phyloP scores from a whole-genome alignment of 2,329 filamentous ascomycete genomes.

The Raffaelea ambrosiae region DNA sequence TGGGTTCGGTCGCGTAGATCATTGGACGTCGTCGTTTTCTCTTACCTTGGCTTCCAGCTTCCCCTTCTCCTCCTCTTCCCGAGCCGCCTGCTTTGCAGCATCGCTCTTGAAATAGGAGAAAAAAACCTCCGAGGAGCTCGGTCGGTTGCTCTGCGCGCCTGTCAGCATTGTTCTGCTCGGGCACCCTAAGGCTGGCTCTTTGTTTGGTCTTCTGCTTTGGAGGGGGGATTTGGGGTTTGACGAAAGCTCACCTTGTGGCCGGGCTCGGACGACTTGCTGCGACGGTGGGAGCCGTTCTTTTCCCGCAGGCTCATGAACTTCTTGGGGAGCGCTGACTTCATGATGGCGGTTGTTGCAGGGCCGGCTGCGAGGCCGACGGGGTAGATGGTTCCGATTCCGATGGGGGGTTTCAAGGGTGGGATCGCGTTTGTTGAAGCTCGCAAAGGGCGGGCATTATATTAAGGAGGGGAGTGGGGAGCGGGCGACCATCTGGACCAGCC shows the following conservation, averaged over 20 bases:
- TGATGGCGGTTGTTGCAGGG: constrained; percentile 21
- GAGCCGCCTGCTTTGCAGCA: constrained; percentile 43
- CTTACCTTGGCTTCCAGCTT: constrained; percentile 9
- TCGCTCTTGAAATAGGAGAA: constrained; percentile 58
- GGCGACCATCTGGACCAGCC: no score
- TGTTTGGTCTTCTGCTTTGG: no score
- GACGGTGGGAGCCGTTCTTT: constrained; percentile 46
- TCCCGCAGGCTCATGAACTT: constrained; percentile 66
- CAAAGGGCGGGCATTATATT: no score
- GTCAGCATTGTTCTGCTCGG: background rate
- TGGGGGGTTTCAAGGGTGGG: no score
- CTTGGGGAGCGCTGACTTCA: constrained; percentile 46
- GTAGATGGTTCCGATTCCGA: background rate
- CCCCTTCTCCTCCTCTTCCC: constrained; percentile 43
- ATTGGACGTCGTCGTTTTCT: no score
- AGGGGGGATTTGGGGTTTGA: no score
- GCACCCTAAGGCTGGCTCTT: no score
- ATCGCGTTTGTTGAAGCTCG: no score
- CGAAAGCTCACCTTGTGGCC: constrained; percentile 41
- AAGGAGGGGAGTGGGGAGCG: no score
- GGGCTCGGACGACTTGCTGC: constrained; percentile 47
- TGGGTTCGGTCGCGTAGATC: background rate
- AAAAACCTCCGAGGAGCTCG: constrained; percentile 48
- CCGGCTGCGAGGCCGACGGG: background rate
- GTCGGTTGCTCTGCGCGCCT: constrained; percentile 26